phyloP scores from a whole-genome alignment of 78 protist species.

The Monocercomonoides exilis region DNA sequence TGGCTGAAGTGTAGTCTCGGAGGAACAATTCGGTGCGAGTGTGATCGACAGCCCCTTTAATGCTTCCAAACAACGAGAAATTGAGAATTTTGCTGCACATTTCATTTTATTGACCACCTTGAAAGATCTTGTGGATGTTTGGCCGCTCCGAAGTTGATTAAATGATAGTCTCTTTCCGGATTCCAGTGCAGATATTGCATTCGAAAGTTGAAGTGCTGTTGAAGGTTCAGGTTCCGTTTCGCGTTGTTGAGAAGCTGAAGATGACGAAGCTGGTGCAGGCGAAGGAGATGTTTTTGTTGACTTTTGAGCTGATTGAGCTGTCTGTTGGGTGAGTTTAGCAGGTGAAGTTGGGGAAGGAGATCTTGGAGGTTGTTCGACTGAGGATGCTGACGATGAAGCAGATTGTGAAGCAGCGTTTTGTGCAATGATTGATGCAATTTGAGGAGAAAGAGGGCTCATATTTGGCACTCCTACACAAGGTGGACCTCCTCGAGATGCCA shows the following conservation, averaged over 20 bases:
- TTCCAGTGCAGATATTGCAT: neutral
- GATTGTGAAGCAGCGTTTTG: neutral
- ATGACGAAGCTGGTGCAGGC: neutral
- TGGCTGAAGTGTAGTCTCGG: slow-evolving; percentile 22
- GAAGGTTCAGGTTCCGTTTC: neutral
- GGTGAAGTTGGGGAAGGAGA: neutral
- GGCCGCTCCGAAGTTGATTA: slow-evolving; percentile 31
- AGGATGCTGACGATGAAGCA: no score
- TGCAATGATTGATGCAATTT: neutral
- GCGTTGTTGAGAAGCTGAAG: neutral
- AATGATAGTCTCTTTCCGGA: neutral
- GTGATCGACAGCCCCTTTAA: neutral
- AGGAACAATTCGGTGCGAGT: neutral
- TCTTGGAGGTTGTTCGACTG: neutral
- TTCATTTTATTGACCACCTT: slow-evolving; percentile 27
- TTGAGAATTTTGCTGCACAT: slow-evolving; percentile 1
- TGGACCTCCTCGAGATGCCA: neutral
- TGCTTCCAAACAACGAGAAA: neutral
- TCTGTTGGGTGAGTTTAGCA: no score
- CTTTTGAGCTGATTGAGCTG: no score
- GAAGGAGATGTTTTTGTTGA: neutral
- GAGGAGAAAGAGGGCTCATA: neutral
- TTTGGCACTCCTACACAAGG: neutral
- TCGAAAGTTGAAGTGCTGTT: neutral
- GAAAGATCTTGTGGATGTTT: neutral